Evolutionary conservation across 179 eudicot species (phyloP).

Genomic region (Carnegiea gigantea): DNA sequence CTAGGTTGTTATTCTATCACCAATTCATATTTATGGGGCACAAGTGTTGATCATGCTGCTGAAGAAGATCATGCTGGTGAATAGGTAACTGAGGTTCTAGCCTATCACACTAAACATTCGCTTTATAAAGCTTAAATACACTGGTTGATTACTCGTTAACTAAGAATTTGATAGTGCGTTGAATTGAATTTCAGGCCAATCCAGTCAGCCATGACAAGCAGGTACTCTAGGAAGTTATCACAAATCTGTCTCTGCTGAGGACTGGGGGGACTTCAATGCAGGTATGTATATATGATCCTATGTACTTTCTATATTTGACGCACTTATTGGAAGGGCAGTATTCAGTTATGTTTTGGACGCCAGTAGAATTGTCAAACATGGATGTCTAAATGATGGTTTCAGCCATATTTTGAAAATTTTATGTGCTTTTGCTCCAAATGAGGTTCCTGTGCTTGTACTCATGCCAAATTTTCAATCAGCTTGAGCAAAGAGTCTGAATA

Average conservation of each 20-base stretch:
- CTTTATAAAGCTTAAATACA: not conserved
- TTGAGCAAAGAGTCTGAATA: not conserved
- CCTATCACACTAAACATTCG: not conserved
- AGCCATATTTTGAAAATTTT: too few species aligned
- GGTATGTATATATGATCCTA: not conserved
- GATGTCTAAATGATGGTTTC: not conserved
- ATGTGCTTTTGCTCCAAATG: not conserved
- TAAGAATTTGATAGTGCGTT: not conserved
- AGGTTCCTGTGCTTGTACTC: not conserved
- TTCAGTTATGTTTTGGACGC: not conserved
- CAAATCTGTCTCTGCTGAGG: not conserved
- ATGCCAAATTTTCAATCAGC: not conserved
- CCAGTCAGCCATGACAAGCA: not conserved
- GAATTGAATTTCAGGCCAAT: not conserved
- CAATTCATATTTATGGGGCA: conserved; percentile 22
- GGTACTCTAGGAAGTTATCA: not conserved
- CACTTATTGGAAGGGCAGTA: not conserved
- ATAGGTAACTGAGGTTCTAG: not conserved
- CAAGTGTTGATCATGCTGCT: conserved; percentile 11
- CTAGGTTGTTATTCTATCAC: conserved; percentile 17
- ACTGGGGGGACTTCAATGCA: not conserved
- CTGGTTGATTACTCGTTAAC: not conserved
- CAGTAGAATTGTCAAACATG: not conserved
- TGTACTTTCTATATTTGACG: not conserved
- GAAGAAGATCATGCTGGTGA: conserved; percentile 2